Evolutionary conservation across 108 stramenopile genomes (phyloP).

Genomic region (Schizochytrium sp.): DNA sequence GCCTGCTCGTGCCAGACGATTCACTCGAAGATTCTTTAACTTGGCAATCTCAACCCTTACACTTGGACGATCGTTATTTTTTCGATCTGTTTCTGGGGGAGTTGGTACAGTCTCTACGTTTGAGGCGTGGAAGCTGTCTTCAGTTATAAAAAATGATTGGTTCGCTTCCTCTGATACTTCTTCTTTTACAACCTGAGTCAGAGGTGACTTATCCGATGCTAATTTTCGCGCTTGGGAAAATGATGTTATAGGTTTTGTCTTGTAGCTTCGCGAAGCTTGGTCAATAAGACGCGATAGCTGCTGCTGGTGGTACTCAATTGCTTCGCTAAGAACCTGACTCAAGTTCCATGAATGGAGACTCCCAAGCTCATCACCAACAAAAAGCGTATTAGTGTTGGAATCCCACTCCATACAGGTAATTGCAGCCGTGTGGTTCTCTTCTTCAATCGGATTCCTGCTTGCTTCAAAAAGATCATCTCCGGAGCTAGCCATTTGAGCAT

Average conservation of each 20-base stretch:
- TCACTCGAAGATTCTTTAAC: neutral
- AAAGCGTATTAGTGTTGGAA: neutral
- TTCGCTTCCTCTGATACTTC: no score
- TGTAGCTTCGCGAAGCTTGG: no score
- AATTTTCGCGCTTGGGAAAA: no score
- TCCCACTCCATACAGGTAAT: constrained; percentile 27
- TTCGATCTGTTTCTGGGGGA: no score
- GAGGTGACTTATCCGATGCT: no score
- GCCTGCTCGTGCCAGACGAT: neutral
- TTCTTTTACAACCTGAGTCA: no score
- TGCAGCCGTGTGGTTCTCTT: neutral
- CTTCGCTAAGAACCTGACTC: neutral
- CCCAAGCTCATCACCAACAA: neutral
- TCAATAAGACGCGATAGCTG: neutral
- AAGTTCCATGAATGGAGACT: neutral
- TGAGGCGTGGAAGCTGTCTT: no score
- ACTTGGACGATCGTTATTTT: neutral
- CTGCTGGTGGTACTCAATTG: neutral
- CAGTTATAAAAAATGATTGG: no score
- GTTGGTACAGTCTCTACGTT: no score
- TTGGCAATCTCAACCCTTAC: neutral
- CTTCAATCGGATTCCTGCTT: neutral
- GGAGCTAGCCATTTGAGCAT: no score
- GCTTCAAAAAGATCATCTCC: neutral
- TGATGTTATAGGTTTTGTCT: no score